A percentile compares a stretch with the other conserved stretches of the same genome.
Conservation (phyloP, 2,329 filamentous ascomycete genomes). For the Pestalotiopsis sp. region DNA sequence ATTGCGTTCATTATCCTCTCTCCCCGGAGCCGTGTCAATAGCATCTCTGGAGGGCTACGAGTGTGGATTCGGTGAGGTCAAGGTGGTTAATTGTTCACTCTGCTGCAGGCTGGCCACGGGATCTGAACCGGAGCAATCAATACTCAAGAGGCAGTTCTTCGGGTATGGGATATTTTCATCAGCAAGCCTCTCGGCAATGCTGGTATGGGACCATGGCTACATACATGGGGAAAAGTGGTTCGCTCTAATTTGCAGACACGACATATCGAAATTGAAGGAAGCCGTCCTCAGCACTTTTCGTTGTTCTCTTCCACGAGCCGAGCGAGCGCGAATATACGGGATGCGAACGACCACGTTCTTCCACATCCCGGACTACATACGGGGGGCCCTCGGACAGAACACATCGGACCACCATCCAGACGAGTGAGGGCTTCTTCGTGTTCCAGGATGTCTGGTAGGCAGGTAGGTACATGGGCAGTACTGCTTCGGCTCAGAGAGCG, state of each 20-base stretch:
- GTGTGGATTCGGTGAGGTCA: constrained; percentile 5
- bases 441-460: not conserved
- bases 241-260: not conserved
- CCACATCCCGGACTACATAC: not conserved
- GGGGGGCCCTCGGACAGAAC: not conserved
- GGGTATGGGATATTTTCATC: not conserved
- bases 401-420: not conserved
- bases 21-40: not conserved
- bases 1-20: not conserved
- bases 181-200: not conserved
- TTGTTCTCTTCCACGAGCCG: not conserved
- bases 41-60: not conserved
- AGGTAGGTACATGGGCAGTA: not conserved
- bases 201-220: not conserved
- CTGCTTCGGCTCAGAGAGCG: not conserved
- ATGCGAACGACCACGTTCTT: not conserved
- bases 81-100: not conserved
- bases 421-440: not conserved
- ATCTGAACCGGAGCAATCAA: not conserved
- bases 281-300: not conserved
- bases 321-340: not conserved
- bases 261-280: not conserved
- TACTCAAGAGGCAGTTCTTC: not conserved
- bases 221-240: not conserved
- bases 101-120: not conserved